Evolutionary conservation across 2,329 filamentous ascomycete genomes (phyloP).

Genomic region (Sporothrix luriei): DNA sequence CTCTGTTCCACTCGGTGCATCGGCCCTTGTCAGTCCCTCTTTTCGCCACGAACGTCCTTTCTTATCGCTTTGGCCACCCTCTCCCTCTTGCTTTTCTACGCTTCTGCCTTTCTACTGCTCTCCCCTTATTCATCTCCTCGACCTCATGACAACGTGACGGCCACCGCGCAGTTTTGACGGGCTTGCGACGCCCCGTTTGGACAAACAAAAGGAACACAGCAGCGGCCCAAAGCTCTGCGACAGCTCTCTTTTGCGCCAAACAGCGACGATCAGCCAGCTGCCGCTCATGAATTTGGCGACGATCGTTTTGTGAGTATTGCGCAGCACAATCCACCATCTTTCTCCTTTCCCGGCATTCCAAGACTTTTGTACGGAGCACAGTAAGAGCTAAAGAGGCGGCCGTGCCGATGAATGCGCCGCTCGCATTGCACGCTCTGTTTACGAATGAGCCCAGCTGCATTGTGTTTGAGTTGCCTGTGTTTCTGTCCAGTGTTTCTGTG

Average conservation of each 20-base stretch:
- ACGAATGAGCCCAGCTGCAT: too few relatives aligned
- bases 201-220: constrained; percentile 8
- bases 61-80: neutral
- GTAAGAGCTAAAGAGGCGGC: neutral
- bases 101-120: too few relatives aligned
- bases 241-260: neutral
- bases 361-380: neutral
- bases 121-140: constrained; percentile 7
- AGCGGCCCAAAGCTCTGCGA: neutral
- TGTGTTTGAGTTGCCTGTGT: too few relatives aligned
- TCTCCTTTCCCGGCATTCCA: neutral
- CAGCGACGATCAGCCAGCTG: neutral
- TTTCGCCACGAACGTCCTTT: neutral
- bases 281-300: constrained; percentile 18
- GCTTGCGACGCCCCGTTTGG: neutral
- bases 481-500: neutral
- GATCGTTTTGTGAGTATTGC: neutral
- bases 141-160: neutral
- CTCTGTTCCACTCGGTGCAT: neutral
- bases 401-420: neutral
- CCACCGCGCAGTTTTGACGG: neutral
- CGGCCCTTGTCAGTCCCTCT: constrained; percentile 3
- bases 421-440: neutral
- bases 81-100: neutral
- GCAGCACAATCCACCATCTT: neutral